phyloP scores from a whole-genome alignment of 2,329 filamentous ascomycete genomes.

The Berkeleyomyces rouxiae region DNA sequence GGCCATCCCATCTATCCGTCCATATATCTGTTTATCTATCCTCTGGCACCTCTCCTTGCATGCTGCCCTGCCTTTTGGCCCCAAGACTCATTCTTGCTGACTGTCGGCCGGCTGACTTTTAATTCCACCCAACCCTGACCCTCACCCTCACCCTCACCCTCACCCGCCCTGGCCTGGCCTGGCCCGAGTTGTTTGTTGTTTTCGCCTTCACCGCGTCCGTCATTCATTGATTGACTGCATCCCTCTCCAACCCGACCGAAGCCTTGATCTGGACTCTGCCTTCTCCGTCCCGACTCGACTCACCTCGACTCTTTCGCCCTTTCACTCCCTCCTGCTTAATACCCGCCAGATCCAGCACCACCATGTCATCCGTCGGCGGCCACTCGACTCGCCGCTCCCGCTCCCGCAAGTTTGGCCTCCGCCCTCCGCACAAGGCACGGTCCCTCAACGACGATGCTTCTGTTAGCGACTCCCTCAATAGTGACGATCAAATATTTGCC shows the following conservation, averaged over 20 bases:
- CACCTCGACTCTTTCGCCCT: background rate
- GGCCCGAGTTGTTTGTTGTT: background rate
- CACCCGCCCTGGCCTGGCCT: background rate
- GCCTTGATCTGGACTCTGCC: conserved; percentile 15
- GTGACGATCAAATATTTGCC: conserved; percentile 42
- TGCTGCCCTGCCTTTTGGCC: background rate
- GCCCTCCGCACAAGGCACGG: conserved; percentile 29
- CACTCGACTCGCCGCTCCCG: conserved; percentile 24
- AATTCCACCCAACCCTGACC: background rate
- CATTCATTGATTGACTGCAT: background rate
- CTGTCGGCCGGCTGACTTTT: background rate
- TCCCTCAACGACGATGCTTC: conserved; percentile 48
- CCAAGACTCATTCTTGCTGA: background rate
- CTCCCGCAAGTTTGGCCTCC: conserved; percentile 49
- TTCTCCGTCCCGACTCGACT: conserved; percentile 9
- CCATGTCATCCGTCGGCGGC: background rate
- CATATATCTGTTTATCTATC: background rate
- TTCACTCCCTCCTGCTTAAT: background rate
- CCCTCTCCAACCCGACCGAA: conserved; percentile 4
- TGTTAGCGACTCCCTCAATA: conserved; percentile 45
- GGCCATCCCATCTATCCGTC: background rate
- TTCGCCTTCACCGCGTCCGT: background rate
- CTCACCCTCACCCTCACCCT: background rate
- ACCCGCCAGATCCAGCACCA: conserved; percentile 20
- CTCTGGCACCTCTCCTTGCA: background rate